These are phyloP conservation scores for Begonia fuchsioides DNA, from an alignment of 306 rosid genomes.

Conservation along the genomic window DNA sequence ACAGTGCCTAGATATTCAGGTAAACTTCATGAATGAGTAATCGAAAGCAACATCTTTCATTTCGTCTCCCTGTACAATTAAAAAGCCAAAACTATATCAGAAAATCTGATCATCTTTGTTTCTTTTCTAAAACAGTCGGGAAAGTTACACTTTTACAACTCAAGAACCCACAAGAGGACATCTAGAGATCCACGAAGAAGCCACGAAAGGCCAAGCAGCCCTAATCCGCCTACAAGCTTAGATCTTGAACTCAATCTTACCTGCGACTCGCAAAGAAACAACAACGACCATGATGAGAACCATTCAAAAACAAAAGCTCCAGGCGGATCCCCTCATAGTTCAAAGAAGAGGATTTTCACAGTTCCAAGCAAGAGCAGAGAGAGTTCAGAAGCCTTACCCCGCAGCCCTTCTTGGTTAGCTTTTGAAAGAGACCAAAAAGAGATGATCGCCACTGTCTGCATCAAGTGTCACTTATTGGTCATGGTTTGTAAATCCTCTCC, in stretches of 20 bases:
- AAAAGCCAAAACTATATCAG: too few species aligned
- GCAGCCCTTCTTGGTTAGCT: constrained; percentile 30
- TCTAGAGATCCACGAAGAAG: too few species aligned
- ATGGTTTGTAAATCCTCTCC: constrained; percentile 88
- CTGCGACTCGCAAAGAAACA: constrained; percentile 33
- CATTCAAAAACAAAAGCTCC: constrained; percentile 1
- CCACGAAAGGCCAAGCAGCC: too few species aligned
- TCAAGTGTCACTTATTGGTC: constrained; percentile 72
- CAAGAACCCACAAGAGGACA: too few species aligned
- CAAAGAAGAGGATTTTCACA: constrained; percentile 11
- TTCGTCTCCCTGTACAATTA: too few species aligned
- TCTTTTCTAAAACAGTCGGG: constrained; percentile 31
- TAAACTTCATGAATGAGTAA: constrained; percentile 3
- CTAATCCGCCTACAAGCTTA: constrained; percentile 29
- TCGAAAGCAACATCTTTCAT: too few species aligned
- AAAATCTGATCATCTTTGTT: too few species aligned
- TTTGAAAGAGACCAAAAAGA: constrained; percentile 30
- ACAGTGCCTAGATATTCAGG: constrained; percentile 70
- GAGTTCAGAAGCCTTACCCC: constrained; percentile 1
- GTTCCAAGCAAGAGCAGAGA: not conserved
- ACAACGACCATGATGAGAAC: not conserved
- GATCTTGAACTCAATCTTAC: constrained; percentile 81
- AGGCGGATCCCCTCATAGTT: not conserved
- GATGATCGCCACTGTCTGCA: constrained; percentile 93
- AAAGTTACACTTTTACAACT: too few species aligned